A percentile compares a stretch with the other conserved stretches of the same genome.
These are phyloP conservation scores for Fremontodendron californicum DNA, from an alignment of 345 rosid species.

Conservation along the genomic window DNA sequence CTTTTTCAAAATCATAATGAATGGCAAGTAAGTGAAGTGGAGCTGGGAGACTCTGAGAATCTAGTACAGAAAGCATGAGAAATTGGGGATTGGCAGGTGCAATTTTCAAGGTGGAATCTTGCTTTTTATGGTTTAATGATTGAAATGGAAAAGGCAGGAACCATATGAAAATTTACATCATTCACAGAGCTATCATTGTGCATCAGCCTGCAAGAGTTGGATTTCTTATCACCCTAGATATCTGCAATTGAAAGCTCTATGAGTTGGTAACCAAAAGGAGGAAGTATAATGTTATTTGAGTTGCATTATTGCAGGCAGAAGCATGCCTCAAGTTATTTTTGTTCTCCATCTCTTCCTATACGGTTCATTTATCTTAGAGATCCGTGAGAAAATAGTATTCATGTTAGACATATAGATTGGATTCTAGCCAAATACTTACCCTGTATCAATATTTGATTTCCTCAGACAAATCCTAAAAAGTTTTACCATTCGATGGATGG, in stretches of 20 bases:
- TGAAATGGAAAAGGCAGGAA: background rate
- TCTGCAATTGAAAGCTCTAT: background rate
- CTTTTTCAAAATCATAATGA: constrained; percentile 35
- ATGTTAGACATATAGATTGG: background rate
- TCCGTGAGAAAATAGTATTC: constrained; percentile 2
- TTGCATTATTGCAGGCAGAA: background rate
- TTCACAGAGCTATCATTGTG: background rate
- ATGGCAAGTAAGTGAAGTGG: constrained; percentile 43
- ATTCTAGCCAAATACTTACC: background rate
- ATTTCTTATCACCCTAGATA: background rate
- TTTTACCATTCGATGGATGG: background rate
- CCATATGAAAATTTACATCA: background rate
- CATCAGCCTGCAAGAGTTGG: constrained; percentile 1
- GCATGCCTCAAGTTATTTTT: background rate
- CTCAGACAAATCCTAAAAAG: background rate
- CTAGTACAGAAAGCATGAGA: constrained; percentile 45
- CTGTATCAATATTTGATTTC: background rate
- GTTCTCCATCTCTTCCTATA: constrained; percentile 1
- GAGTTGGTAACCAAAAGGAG: background rate
- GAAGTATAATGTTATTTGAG: background rate
- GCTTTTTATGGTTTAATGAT: background rate
- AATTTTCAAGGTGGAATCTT: background rate
- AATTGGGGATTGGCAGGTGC: background rate
- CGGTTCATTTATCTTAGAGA: background rate
- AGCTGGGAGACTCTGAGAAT: constrained; percentile 54